Base-by-base conservation (phyloP, 2,329 filamentous ascomycete species). In the Ilyonectria destructans region DNA sequence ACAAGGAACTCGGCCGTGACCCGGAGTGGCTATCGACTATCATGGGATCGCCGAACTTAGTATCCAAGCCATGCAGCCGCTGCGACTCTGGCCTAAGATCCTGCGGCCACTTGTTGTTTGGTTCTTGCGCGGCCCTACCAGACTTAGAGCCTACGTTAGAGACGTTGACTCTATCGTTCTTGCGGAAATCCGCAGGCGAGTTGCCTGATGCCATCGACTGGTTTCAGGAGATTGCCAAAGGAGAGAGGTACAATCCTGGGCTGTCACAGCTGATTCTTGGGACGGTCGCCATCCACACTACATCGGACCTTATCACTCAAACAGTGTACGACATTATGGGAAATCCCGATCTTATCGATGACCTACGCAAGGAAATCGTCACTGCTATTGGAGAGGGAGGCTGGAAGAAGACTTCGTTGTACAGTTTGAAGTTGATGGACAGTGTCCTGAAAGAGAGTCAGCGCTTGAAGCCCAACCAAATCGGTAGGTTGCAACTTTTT, bases 251-350 rank as follows among this genome's bases (percentile, higher is more conserved):
- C 4, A 65, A 77, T 26, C 56, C 69, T 2, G 71, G 63, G 13
- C 43, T 55, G 3, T 55, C 61, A 0, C 76, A 77, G 35, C 52
- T 77, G 1, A 15, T 23, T 1, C 74, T 80, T 21, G 80, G 82
- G 1, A 83, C 87, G 49, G 87, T 86, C 1, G 85, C 86, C 4
- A 88, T 89, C 33, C 87, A 89, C 75, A 89, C 87, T 0, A 88
- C 87, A 0, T 81, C 83, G 6, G 76, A 78, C 12, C 35, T 77
- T 7, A 33, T 77, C 1, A 54, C 62, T 6, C 67, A 74, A 19
- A 70, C 68, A 0, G 60, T 78, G 8, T 57, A 69, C 2, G 68
- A 72, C 5, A 72, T 88, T 31, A 86, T 85, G 0, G 79, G 80
- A 4, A 81, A 84, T 21, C 75, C 78, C 4, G 74, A 78, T 0